These are phyloP conservation scores for Lipomyces yamanashiensis DNA, from an alignment of 805 yeast genomes.

Conservation along the genomic window DNA sequence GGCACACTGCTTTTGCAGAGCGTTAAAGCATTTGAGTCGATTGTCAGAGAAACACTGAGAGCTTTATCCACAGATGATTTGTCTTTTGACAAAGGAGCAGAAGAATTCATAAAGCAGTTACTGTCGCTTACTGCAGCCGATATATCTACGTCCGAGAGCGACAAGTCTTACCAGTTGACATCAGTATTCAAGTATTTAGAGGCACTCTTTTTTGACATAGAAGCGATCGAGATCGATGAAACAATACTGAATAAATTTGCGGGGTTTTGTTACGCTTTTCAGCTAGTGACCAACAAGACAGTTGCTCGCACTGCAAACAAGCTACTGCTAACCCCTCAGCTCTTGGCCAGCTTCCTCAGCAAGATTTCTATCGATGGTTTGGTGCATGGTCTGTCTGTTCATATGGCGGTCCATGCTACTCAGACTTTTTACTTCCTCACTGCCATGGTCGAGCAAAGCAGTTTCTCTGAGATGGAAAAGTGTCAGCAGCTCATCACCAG, in stretches of 20 bases:
- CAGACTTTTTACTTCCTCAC: conserved; percentile 20
- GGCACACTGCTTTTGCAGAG: neutral
- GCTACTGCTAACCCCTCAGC: conserved; percentile 1
- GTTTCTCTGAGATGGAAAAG: neutral
- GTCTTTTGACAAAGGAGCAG: conserved; percentile 5
- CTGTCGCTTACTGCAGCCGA: neutral
- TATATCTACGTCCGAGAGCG: neutral
- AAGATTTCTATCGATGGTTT: neutral
- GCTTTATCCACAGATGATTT: conserved; percentile 21
- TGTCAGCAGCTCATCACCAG: conserved; percentile 9
- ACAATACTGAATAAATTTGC: neutral
- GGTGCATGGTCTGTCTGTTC: neutral
- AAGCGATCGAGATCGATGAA: neutral
- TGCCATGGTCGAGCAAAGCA: conserved; percentile 6
- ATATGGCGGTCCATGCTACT: neutral
- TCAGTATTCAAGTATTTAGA: conserved; percentile 9
- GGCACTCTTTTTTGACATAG: neutral
- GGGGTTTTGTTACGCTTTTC: conserved; percentile 8
- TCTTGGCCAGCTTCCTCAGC: neutral
- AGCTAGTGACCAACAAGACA: neutral
- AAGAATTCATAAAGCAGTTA: neutral
- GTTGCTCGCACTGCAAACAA: conserved; percentile 13
- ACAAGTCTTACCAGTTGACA: neutral
- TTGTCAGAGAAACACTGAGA: neutral
- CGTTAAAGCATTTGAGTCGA: neutral